phyloP scores from a whole-genome alignment of 2,329 filamentous ascomycete species.

The Trichoderma lentiforme region DNA sequence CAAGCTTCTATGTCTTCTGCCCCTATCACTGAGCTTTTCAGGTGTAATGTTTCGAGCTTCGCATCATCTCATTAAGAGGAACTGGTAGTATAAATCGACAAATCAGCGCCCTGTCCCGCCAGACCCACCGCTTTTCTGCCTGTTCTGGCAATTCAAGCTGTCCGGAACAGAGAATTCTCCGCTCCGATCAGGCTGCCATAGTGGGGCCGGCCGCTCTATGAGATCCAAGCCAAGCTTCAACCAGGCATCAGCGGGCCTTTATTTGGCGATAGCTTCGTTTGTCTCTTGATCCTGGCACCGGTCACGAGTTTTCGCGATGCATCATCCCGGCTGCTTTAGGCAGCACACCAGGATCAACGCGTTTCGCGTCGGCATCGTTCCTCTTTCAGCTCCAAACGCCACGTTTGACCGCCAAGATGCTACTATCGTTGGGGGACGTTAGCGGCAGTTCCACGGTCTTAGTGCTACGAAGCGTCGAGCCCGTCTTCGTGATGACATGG shows the following conservation, averaged over 20 bases:
- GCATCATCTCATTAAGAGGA: not conserved
- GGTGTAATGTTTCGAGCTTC: not conserved
- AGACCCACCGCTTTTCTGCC: not conserved
- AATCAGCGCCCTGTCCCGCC: not conserved
- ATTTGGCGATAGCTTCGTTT: not conserved
- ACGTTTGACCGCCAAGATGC: not conserved
- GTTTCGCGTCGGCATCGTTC: conserved; percentile 9
- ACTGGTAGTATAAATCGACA: not conserved
- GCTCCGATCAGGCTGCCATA: conserved; percentile 1
- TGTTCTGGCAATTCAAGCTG: not conserved
- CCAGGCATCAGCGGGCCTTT: conserved; percentile 5
- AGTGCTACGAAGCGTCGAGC: not conserved
- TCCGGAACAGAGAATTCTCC: conserved; percentile 2
- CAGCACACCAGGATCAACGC: conserved; percentile 18
- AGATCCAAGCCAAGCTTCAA: not conserved
- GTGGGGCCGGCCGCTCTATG: not conserved
- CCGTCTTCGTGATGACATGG: not conserved
- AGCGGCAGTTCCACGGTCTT: not conserved
- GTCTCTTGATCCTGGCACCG: not conserved
- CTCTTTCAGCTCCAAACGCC: conserved; percentile 5
- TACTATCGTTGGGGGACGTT: not conserved
- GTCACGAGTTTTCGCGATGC: conserved; percentile 17
- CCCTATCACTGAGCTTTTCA: too few species aligned
- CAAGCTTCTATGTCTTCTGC: too few species aligned
- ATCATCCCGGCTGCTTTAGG: conserved; percentile 7